These are phyloP conservation scores for Diplosphaera chodatii DNA, from an alignment of 139 green algal species.

Conservation along the genomic window DNA sequence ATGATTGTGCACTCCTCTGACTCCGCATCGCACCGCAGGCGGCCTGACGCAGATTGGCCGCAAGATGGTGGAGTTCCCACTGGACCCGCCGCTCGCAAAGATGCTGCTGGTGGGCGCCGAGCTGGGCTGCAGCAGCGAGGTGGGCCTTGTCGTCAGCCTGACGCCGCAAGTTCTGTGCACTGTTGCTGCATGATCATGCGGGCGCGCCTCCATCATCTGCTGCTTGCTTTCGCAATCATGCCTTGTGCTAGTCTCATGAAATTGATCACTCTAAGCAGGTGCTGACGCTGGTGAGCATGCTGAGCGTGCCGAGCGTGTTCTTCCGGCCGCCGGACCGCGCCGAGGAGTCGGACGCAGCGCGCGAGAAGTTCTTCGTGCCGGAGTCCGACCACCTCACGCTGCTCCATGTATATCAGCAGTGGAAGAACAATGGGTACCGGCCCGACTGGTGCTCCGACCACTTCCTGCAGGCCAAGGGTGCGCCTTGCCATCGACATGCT, in stretches of 20 bases:
- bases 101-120: constrained; percentile 82
- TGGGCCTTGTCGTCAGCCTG: background rate
- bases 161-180: too few relatives aligned
- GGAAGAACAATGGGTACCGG: constrained; percentile 89
- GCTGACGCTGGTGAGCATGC: constrained; percentile 89
- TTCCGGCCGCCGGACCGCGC: constrained; percentile 78
- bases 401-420: constrained; percentile 98
- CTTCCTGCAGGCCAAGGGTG: constrained; percentile 88
- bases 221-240: too few relatives aligned
- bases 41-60: constrained; percentile 39
- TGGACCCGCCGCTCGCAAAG: constrained; percentile 93
- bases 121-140: constrained; percentile 64
- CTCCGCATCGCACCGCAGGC: too few relatives aligned
- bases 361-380: constrained; percentile 99
- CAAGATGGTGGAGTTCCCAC: constrained; percentile 97
- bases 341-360: constrained; percentile 91
- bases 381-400: constrained; percentile 98
- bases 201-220: too few relatives aligned
- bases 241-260: too few relatives aligned
- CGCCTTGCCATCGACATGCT: too few relatives aligned
- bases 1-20: too few relatives aligned
- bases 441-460: constrained; percentile 89
- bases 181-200: too few relatives aligned
- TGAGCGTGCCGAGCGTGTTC: constrained; percentile 88
- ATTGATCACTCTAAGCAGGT: too few relatives aligned